phyloP scores from a whole-genome alignment of 2,329 filamentous ascomycete species.

The Claviceps humidiphila region DNA sequence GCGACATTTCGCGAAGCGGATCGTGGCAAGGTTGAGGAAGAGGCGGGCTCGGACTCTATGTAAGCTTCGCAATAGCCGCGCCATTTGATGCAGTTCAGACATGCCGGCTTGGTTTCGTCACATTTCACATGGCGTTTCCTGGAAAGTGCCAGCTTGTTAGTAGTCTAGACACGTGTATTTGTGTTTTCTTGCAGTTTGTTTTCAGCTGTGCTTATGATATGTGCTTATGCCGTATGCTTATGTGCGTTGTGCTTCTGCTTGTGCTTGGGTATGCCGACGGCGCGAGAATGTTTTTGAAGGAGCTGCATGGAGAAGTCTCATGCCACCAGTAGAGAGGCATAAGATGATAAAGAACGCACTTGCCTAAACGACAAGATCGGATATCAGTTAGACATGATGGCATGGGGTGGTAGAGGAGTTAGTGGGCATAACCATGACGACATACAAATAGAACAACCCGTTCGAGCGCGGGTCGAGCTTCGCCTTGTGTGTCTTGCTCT shows the following conservation, averaged over 20 bases:
- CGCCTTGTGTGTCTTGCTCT: slow-evolving; percentile 24
- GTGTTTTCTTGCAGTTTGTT: no score
- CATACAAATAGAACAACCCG: slow-evolving; percentile 25
- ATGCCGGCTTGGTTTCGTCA: slow-evolving; percentile 27
- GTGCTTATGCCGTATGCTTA: no score
- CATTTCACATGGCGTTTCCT: slow-evolving; percentile 31
- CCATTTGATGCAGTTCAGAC: slow-evolving; percentile 28
- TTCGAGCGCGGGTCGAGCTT: slow-evolving; percentile 24
- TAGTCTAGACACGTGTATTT: not conserved
- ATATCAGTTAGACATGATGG: not conserved
- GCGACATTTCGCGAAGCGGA: not conserved
- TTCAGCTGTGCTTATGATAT: no score
- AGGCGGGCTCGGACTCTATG: slow-evolving; percentile 8
- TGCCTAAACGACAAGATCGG: slow-evolving; percentile 12
- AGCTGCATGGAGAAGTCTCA: no score
- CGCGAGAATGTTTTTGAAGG: no score
- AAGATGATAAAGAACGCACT: slow-evolving; percentile 10
- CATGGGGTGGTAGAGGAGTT: not conserved
- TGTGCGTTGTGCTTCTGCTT: not conserved
- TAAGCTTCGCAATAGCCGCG: slow-evolving; percentile 26
- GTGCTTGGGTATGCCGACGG: not conserved
- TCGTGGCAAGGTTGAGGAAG: slow-evolving; percentile 1
- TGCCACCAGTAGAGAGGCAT: slow-evolving; percentile 8
- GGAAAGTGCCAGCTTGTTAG: not conserved
- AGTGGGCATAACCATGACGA: slow-evolving; percentile 3